phyloP scores from a whole-genome alignment of 192 early-diverging fungal genomes.

The Glomus cerebriforme region DNA sequence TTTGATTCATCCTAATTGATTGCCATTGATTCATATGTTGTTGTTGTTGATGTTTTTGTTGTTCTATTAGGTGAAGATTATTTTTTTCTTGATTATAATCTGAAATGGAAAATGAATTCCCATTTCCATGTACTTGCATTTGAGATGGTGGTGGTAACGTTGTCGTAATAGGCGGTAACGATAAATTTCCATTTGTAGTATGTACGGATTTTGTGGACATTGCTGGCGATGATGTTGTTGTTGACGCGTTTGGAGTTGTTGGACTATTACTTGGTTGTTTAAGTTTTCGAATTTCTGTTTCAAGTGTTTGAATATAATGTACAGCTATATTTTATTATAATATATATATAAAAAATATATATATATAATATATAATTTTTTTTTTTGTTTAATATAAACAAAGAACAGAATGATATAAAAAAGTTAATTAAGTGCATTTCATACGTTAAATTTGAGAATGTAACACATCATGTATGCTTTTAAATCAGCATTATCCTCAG shows the following conservation, averaged over 20 bases:
- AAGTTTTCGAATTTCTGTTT: conserved; percentile 4
- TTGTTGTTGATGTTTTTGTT: background rate
- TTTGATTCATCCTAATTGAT: background rate
- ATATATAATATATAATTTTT: background rate
- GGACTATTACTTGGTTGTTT: background rate
- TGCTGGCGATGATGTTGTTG: background rate
- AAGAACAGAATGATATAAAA: background rate
- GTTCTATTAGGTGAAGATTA: background rate
- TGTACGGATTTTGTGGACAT: background rate
- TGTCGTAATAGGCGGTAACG: background rate
- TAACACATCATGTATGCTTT: too few relatives aligned
- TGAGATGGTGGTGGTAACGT: background rate
- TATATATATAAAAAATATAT: background rate
- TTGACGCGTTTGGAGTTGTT: background rate
- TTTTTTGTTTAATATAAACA: background rate
- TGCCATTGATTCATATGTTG: background rate
- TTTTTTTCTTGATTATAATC: background rate
- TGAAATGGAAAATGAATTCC: background rate
- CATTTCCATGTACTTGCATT: background rate
- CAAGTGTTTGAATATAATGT: conserved; percentile 11
- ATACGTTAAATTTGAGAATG: too few relatives aligned
- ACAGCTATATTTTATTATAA: too few relatives aligned
- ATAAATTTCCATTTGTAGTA: background rate
- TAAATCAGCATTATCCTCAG: too few relatives aligned
- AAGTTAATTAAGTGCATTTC: too few relatives aligned